Percentiles rank a stretch among this genome's conserved stretches.
Conservation (phyloP, 2,329 filamentous ascomycete genomes). For the Aspergillus pseudoglaucus region DNA sequence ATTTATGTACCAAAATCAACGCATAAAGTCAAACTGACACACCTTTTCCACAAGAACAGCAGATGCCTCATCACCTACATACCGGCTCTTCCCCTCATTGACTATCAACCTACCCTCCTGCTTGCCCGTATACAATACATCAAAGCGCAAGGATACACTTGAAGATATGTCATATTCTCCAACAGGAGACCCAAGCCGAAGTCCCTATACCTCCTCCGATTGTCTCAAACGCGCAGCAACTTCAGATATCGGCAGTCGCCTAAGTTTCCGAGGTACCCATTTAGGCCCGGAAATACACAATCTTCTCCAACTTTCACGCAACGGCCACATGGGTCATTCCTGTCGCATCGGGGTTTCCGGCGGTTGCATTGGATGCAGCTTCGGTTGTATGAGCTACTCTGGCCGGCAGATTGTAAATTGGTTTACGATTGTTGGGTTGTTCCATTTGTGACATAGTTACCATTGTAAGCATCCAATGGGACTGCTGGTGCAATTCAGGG, state of each 20-base stretch:
- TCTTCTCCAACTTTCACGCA: constrained; percentile 10
- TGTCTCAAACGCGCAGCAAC: constrained; percentile 10
- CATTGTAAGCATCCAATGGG: too few species aligned
- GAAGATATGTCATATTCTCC: background rate
- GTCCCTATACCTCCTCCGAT: constrained; percentile 11
- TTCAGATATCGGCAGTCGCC: constrained; percentile 13
- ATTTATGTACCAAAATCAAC: background rate
- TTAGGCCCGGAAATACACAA: constrained; percentile 14
- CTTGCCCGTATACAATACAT: constrained; percentile 1
- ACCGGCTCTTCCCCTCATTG: constrained; percentile 7
- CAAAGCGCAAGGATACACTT: too few species aligned
- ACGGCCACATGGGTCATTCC: constrained; percentile 20
- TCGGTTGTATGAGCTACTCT: constrained; percentile 3
- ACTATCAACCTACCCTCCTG: constrained; percentile 2
- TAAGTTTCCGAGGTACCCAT: constrained; percentile 13
- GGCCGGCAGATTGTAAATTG: too few species aligned
- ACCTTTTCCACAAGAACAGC: constrained; percentile 12
- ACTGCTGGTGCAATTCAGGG: too few species aligned
- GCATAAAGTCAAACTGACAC: background rate
- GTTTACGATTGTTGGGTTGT: too few species aligned
- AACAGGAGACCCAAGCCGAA: background rate
- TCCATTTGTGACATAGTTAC: too few species aligned
- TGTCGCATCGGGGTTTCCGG: constrained; percentile 29
- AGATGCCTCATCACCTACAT: constrained; percentile 13
- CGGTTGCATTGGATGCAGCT: constrained; percentile 26